Base-by-base conservation (phyloP, 202 grass and related monocot genomes). In the Panicum hallii region DNA sequence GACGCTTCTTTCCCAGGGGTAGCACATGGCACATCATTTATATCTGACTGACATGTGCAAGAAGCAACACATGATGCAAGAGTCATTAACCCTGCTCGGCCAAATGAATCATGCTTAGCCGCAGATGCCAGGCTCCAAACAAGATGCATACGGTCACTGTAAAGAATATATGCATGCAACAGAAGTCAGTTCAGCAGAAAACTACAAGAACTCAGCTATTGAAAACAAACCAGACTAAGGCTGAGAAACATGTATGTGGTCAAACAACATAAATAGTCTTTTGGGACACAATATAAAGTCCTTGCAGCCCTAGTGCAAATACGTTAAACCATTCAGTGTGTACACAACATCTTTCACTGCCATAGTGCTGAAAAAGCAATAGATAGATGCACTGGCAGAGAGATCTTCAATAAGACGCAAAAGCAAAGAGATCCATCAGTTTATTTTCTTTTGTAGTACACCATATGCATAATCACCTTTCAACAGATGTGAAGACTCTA, bases 61-160 rank as follows among this genome's bases (percentile, higher is more conserved):
- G 93, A 88, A 87, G 90, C 88, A 67, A 93, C 71, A 88, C 95
- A 98, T 65, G 85, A 98, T 38, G 93, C 90, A 90, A 98, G 91
- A 86, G 89, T 71, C 95, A 98, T 98, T 84, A 98, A 87, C 77
- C 95, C 95, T 78, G 93, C 86, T 79, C 95, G 91, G 60, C 95
- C 89, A 95, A 98, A 98, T 81, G 91, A 92, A 80, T 90, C 89
- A 63, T 91, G 88, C 90, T 74, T 92, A 73, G 78, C 78, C 84
- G 91, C 85, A 85, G 87, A 95, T 68, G 95, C 89, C 83, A 98
- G 84, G 42, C 78, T 92, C 91, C 87, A 95, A 88, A 95, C 86
- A 61, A 98, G 82, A 91, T 90, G 80, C 45, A 88, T 73, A 67
- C 91, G 81, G 30, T 93, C 91, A 83, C 95, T 98, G 91, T 57